Percentiles rank a stretch among this genome's conserved stretches.
These are phyloP conservation scores for Prunus davidiana DNA, from an alignment of 306 rosid species.

Conservation along the genomic window DNA sequence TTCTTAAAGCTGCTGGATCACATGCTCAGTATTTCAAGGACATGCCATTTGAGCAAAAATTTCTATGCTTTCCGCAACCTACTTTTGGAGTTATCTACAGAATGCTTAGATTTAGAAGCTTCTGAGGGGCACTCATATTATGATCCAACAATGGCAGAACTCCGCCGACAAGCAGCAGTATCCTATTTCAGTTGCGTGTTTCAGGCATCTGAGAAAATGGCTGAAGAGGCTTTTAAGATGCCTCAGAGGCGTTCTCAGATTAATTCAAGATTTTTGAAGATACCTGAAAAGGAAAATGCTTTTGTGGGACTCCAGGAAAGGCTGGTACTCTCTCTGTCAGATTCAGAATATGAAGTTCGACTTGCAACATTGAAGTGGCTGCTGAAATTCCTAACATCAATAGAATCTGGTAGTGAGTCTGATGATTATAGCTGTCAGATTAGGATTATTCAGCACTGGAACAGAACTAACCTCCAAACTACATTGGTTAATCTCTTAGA, in stretches of 20 bases:
- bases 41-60: slow-evolving; percentile 38
- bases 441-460: slow-evolving; percentile 54
- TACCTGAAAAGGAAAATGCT: slow-evolving; percentile 38
- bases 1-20: slow-evolving; percentile 68
- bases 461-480: slow-evolving; percentile 53
- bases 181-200: slow-evolving; percentile 83
- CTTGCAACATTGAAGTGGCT: slow-evolving; percentile 91
- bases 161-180: slow-evolving; percentile 75
- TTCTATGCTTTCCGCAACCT: slow-evolving; percentile 44
- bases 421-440: slow-evolving; percentile 46
- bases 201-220: slow-evolving; percentile 57
- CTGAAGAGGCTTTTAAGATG: slow-evolving; percentile 30
- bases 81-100: slow-evolving; percentile 65
- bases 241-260: slow-evolving; percentile 37
- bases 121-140: slow-evolving; percentile 44
- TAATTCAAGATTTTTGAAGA: slow-evolving; percentile 35
- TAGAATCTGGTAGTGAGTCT: slow-evolving; percentile 42
- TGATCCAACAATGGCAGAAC: slow-evolving; percentile 80
- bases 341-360: slow-evolving; percentile 81
- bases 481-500: slow-evolving; percentile 59
- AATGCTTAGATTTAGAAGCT: slow-evolving; percentile 64
- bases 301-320: slow-evolving; percentile 61
- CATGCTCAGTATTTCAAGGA: slow-evolving; percentile 73
- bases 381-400: slow-evolving; percentile 63
- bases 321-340: slow-evolving; percentile 68